Evolutionary conservation across 2,329 filamentous ascomycete genomes (phyloP), one percentile per base, ranked within the genome.

Genomic region (Clonostachys sp.): DNA sequence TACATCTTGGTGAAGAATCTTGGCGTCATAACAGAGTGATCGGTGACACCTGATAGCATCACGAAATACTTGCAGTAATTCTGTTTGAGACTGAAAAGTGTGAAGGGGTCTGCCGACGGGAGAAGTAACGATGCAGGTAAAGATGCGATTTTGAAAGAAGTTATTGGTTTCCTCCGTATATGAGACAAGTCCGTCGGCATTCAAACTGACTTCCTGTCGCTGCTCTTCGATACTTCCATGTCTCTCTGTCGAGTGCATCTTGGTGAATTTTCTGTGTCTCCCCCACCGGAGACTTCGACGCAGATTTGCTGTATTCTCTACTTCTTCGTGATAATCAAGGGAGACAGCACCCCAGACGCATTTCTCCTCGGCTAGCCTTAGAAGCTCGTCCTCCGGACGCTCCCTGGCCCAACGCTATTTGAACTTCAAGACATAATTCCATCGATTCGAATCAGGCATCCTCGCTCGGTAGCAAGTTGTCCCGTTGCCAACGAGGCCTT

Each of bases 341-440:
- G 36, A 39, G 14, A 39, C 36, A 9, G 36, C 36, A 39, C 36
- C 36, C 36, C 36, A 39, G 2, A 39, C 36, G 10, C 16, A 14
- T 12, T 39, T 39, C 36, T 39, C 4, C 12, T 57, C 53, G 17
- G 53, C 59, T 43, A 62, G 42, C 35, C 48, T 56, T 18, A 66
- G 53, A 47, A 67, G 55, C 52, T 66, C 59, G 20, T 61, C 54
- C 49, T 68, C 64, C 2, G 58, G 53, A 47, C 56, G 58, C 0
- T 57, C 51, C 41, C 53, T 56, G 5, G 52, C 57, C 58, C 56
- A 61, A 17, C 62, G 61, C 63, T 62, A 66, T 47, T 61, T 63
- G 47, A 62, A 61, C 45, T 65, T 65, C 20, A 65, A 36, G 45
- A 59, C 56, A 48, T 54, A 56, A 43, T 54, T 45, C 59, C 58